A percentile compares a stretch with the other conserved stretches of the same genome.
Conservation (phyloP, 345 rosid genomes). For the Camelina sativa region DNA sequence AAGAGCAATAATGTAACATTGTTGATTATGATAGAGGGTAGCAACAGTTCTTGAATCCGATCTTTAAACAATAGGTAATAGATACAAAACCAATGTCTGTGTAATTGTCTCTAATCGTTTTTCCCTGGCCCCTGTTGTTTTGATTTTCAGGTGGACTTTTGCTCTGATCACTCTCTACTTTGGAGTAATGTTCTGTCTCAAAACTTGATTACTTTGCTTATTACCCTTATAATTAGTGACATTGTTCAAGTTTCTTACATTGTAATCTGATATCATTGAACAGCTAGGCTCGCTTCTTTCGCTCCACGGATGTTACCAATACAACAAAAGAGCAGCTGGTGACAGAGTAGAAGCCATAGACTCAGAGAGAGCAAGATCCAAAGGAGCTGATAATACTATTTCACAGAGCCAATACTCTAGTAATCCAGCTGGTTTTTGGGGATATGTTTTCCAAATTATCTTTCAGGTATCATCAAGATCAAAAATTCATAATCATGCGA, state of each 20-base stretch:
- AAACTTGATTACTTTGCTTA: not conserved
- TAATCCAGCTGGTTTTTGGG: constrained; percentile 66
- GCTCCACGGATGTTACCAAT: constrained; percentile 68
- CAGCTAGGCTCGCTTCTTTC: constrained; percentile 85
- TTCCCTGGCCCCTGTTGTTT: constrained; percentile 30
- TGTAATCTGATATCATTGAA: not conserved
- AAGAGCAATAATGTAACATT: not conserved
- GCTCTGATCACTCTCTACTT: constrained; percentile 74
- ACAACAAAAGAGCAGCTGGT: constrained; percentile 67
- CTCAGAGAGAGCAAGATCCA: constrained; percentile 65
- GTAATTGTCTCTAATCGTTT: constrained; percentile 5
- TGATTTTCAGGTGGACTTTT: constrained; percentile 85
- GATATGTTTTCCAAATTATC: constrained; percentile 69
- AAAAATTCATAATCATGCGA: not conserved
- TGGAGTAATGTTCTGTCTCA: constrained; percentile 59
- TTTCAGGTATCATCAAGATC: constrained; percentile 69
- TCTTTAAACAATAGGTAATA: not conserved
- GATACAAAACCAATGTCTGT: not conserved
- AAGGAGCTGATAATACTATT: constrained; percentile 41
- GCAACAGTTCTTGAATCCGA: not conserved
- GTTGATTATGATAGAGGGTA: not conserved
- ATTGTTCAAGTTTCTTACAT: constrained; percentile 36
- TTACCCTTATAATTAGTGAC: not conserved
- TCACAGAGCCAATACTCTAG: constrained; percentile 43
- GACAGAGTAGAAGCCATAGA: constrained; percentile 71